Evolutionary conservation across 306 rosid genomes (phyloP), one percentile per base, ranked within the genome.

Genomic region (Corylus heterophylla): DNA sequence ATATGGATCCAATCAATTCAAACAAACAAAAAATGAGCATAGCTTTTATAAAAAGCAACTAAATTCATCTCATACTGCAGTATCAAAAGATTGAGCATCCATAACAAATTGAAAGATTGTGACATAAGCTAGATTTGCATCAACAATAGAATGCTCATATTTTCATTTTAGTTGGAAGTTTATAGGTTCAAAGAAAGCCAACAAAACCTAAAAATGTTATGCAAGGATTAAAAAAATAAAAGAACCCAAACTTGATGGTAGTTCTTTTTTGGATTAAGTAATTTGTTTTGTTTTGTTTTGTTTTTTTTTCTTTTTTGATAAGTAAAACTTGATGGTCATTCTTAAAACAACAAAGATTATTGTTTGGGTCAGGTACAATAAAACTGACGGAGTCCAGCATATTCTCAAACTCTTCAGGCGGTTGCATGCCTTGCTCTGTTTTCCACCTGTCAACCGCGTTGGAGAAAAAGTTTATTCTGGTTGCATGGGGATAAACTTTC

Each of bases 161-260:
- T 67, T 67, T 39, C 51, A 67, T 67, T 67, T 67, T 67, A 31
- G 22, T 67, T 39, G 29, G 72, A 67, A 18, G 72, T 29, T 67
- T 67, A 67, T 67, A 37, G 72, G 27, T 17, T 42, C 48, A 67
- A 39, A 67, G 72, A 67, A 67, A 67, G 50, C n/a, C 71, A 13
- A 42, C 47, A 67, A 67, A 39, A 29, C 11, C 25, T 67, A 39
- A 67, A 64, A 37, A 44, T 39, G 29, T 67, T 37, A 39, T 8
- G 27, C 72, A 67, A 39, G 50, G 72, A 39, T 18, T 25, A 39
- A 67, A 37, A 11, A 6, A 35, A 1, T 64, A 16, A 35, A 12
- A 64, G 70, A 20, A 7, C 35, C 47, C 2, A 39, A 39, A 39
- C 44, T 39, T 39, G 44, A 39, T 39, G 44, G 44, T 3, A 39